A percentile compares a stretch with the other conserved stretches of the same genome.
Conservation (phyloP, 2,329 filamentous ascomycete genomes). For the Pyricularia sp. region DNA sequence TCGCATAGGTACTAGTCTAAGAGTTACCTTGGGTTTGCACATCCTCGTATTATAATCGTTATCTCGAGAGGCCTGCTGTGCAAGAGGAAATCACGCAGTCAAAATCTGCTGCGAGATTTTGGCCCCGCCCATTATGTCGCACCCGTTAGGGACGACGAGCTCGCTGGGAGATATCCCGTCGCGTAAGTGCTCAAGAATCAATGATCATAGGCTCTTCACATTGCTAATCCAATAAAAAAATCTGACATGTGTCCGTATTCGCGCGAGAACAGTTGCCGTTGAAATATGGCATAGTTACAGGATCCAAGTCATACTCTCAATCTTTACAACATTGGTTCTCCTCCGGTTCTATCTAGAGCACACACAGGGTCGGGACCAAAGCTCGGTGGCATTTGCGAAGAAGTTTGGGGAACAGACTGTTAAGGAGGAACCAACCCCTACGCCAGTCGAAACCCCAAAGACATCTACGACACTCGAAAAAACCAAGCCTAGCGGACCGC, state of each 20-base stretch:
- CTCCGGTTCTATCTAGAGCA: constrained; percentile 29
- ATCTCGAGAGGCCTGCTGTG: neutral
- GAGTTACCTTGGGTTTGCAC: neutral
- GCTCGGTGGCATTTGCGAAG: constrained; percentile 24
- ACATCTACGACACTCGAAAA: constrained; percentile 5
- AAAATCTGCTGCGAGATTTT: neutral
- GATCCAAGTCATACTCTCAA: constrained; percentile 27
- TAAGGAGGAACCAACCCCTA: neutral
- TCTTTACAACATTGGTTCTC: constrained; percentile 23
- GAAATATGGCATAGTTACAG: constrained; percentile 34
- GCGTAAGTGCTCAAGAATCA: neutral
- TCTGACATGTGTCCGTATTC: neutral
- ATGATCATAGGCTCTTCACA: neutral
- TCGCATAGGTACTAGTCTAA: neutral
- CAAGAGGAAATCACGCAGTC: neutral
- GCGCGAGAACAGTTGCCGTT: constrained; percentile 11
- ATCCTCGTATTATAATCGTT: no score
- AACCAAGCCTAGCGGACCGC: constrained; percentile 27
- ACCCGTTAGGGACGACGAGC: neutral
- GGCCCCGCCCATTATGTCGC: neutral
- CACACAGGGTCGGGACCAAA: constrained; percentile 17
- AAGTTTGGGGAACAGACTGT: constrained; percentile 13
- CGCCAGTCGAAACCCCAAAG: constrained; percentile 6
- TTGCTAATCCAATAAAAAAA: neutral
- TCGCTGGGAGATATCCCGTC: neutral